Percentiles rank a stretch among this genome's conserved stretches.
These are phyloP conservation scores for Candida michaelii DNA, from an alignment of 805 yeast genomes.

Conservation along the genomic window DNA sequence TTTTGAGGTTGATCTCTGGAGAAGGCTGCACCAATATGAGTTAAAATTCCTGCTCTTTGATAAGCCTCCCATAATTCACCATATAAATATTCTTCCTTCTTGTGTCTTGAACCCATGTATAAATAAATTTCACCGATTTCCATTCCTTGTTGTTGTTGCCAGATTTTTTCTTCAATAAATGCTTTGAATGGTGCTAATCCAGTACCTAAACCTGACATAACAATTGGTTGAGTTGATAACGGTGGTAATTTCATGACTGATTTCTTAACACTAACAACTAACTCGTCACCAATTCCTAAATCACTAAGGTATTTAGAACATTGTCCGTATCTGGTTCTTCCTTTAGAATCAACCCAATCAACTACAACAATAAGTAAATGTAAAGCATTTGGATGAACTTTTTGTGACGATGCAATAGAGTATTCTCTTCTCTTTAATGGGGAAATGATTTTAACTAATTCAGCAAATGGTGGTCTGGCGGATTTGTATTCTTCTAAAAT, in stretches of 20 bases:
- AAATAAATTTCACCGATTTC: constrained; percentile 87
- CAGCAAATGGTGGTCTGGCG: constrained; percentile 73
- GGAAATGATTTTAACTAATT: constrained; percentile 70
- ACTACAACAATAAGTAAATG: constrained; percentile 93
- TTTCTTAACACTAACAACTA: constrained; percentile 93
- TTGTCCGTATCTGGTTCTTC: constrained; percentile 88
- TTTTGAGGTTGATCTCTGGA: constrained; percentile 96
- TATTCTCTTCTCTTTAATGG: constrained; percentile 96
- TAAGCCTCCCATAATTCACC: constrained; percentile 98
- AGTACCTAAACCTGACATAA: constrained; percentile 97
- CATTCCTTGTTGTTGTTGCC: constrained; percentile 87
- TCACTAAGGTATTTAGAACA: constrained; percentile 89
- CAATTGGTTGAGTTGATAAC: constrained; percentile 80
- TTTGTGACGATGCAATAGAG: constrained; percentile 96
- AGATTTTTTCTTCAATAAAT: constrained; percentile 89
- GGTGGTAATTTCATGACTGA: constrained; percentile 96
- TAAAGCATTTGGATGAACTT: constrained; percentile 84
- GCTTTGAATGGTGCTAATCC: constrained; percentile 99
- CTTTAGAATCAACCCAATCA: constrained; percentile 87
- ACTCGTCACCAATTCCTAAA: constrained; percentile 73
- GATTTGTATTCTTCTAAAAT: constrained; percentile 75
- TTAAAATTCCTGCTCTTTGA: constrained; percentile 85
- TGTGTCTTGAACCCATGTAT: constrained; percentile 92
- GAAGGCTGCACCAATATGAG: constrained; percentile 96
- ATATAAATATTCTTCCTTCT: constrained; percentile 89